These are phyloP conservation scores for Penicillium riverlandense DNA, from an alignment of 495 filamentous ascomycete species.

Conservation along the genomic window DNA sequence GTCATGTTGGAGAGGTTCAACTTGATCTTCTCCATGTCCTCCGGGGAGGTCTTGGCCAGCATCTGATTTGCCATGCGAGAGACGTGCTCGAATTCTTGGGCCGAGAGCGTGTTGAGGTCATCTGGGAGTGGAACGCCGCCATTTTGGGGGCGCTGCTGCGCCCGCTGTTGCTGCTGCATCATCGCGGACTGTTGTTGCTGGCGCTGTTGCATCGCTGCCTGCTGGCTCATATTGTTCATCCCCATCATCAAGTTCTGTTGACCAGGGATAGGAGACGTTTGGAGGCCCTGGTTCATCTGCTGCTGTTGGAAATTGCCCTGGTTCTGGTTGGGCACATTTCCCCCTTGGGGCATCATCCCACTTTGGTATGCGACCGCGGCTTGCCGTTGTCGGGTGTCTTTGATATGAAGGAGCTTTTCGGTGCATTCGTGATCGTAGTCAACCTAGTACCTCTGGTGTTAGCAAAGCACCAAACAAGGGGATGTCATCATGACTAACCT, in stretches of 20 bases:
- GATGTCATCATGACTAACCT: conserved; percentile 19
- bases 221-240: conserved; percentile 38
- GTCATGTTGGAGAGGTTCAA: conserved; percentile 36
- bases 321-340: conserved; percentile 33
- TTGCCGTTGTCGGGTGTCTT: conserved; percentile 39
- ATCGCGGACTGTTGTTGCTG: conserved; percentile 17
- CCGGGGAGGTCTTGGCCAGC: conserved; percentile 27
- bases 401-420: conserved; percentile 42
- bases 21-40: conserved; percentile 40
- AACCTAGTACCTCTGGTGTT: conserved; percentile 10
- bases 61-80: conserved; percentile 34
- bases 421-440: conserved; percentile 43
- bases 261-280: conserved; percentile 41
- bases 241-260: conserved; percentile 39
- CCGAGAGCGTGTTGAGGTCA: conserved; percentile 30
- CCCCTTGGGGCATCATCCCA: conserved; percentile 38
- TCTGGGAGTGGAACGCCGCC: conserved; percentile 21
- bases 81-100: conserved; percentile 38
- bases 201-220: conserved; percentile 27
- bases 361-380: conserved; percentile 34
- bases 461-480: background rate
- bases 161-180: conserved; percentile 16
- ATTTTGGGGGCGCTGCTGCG: conserved; percentile 27
- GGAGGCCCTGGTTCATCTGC: conserved; percentile 48
- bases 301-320: conserved; percentile 42